phyloP scores from a whole-genome alignment of 2,329 filamentous ascomycete species.

The Colletotrichum spaethianum region DNA sequence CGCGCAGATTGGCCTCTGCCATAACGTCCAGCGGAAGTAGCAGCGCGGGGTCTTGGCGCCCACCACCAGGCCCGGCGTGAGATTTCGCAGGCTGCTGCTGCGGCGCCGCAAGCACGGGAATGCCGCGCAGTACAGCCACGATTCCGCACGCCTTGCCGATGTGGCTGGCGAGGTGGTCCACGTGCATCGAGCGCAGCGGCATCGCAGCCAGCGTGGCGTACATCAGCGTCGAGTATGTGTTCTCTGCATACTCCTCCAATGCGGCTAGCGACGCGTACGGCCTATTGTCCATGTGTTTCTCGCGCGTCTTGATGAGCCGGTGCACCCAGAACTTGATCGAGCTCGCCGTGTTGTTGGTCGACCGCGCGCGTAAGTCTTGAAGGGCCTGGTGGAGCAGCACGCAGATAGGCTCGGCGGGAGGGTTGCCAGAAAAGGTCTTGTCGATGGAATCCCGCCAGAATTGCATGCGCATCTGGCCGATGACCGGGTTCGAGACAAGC shows the following conservation, averaged over 20 bases:
- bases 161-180: conserved; percentile 94
- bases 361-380: conserved; percentile 67
- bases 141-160: conserved; percentile 96
- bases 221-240: conserved; percentile 92
- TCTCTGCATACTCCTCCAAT: conserved; percentile 91
- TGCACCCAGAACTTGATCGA: conserved; percentile 81
- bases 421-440: conserved; percentile 81
- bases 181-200: conserved; percentile 84
- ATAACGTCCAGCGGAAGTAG: conserved; percentile 91
- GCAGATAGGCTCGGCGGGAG: conserved; percentile 92
- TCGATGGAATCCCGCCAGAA: conserved; percentile 93
- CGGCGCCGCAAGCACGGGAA: conserved; percentile 89
- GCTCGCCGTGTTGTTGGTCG: conserved; percentile 54
- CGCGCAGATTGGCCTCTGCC: conserved; percentile 83
- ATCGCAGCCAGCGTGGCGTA: conserved; percentile 88
- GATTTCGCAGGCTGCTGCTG: conserved; percentile 66
- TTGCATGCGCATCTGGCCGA: conserved; percentile 90
- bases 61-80: conserved; percentile 51
- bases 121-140: conserved; percentile 84
- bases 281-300: conserved; percentile 86
- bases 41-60: conserved; percentile 66
- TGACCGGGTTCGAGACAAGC: conserved; percentile 87
- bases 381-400: conserved; percentile 84
- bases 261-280: conserved; percentile 81
- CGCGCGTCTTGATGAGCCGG: conserved; percentile 84